Percentiles rank a stretch among this genome's conserved stretches.
These are phyloP conservation scores for Protomyces lactucae-debilis DNA, from an alignment of 1,139 yeast species.

Conservation along the genomic window DNA sequence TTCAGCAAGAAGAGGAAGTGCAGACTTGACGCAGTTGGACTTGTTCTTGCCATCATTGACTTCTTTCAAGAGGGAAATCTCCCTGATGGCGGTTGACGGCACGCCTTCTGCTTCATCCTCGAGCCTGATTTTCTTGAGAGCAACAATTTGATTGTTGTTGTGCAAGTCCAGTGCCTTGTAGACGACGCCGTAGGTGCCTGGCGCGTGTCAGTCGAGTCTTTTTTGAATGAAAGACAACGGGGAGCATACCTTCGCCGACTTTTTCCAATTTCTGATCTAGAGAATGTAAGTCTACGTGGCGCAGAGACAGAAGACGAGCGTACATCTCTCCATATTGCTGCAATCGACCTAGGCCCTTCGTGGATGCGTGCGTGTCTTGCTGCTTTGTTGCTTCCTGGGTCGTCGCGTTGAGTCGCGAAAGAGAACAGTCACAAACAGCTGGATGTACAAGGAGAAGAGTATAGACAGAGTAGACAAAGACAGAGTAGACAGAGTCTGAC, in stretches of 20 bases:
- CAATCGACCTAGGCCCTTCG: too few relatives aligned
- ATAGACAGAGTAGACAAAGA: too few relatives aligned
- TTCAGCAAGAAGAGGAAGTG: not conserved
- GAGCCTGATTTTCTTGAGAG: conserved; percentile 85
- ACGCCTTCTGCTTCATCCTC: conserved; percentile 99
- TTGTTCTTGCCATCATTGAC: conserved; percentile 90
- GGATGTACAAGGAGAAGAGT: not conserved
- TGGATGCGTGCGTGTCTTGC: too few relatives aligned
- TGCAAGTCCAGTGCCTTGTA: conserved; percentile 89
- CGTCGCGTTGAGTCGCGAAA: not conserved
- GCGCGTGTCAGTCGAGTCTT: not conserved
- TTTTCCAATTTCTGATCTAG: conserved; percentile 78
- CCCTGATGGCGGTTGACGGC: conserved; percentile 96
- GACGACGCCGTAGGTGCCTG: conserved; percentile 92
- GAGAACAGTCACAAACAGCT: not conserved
- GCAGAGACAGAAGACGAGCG: not conserved
- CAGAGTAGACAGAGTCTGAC: too few relatives aligned
- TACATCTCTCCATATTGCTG: not conserved
- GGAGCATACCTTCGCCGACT: conserved; percentile 79
- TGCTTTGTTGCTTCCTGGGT: not conserved
- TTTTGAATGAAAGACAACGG: not conserved
- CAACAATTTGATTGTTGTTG: conserved; percentile 83
- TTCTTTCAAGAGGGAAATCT: conserved; percentile 87
- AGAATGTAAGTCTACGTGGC: too few relatives aligned
- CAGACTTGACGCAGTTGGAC: conserved; percentile 39